These are phyloP conservation scores for Magnusiomyces ingens DNA, from an alignment of 1,139 yeast genomes.

Conservation along the genomic window DNA sequence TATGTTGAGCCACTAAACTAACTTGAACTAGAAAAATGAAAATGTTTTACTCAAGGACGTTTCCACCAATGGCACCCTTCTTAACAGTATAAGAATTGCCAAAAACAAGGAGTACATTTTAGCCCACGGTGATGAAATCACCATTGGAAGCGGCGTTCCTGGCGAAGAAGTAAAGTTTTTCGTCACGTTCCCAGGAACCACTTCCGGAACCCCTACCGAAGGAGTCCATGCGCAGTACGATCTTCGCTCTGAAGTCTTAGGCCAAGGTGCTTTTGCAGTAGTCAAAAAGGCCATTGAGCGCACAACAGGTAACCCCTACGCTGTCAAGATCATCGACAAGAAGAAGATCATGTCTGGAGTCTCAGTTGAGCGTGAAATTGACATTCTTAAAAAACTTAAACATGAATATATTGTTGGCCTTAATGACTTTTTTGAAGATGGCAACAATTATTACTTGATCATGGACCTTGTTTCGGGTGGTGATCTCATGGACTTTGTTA, in stretches of 20 bases:
- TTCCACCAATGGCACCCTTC: conserved; percentile 80
- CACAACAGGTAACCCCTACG: conserved; percentile 73
- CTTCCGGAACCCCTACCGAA: conserved; percentile 17
- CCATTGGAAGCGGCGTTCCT: conserved; percentile 82
- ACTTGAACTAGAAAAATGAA: conserved; percentile 14
- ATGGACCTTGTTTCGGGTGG: conserved; percentile 97
- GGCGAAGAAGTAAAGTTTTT: conserved; percentile 70
- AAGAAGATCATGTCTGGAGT: conserved; percentile 75
- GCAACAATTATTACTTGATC: conserved; percentile 71
- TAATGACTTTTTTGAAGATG: conserved; percentile 79
- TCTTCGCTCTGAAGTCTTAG: conserved; percentile 75
- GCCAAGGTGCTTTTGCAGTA: conserved; percentile 96
- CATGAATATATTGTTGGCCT: conserved; percentile 82
- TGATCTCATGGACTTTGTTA: conserved; percentile 93
- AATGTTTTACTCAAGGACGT: conserved; percentile 26
- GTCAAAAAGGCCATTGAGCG: conserved; percentile 88
- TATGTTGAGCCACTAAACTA: not conserved
- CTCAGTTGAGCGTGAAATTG: conserved; percentile 81
- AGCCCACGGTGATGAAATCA: conserved; percentile 86
- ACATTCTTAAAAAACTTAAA: conserved; percentile 64
- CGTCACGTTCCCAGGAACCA: conserved; percentile 45
- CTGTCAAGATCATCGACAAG: conserved; percentile 83
- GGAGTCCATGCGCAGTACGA: conserved; percentile 65
- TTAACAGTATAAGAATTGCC: conserved; percentile 66
- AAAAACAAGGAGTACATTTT: conserved; percentile 77